These are phyloP conservation scores for Lactarius quietus DNA, from an alignment of 768 basidiomycete species.

Conservation along the genomic window DNA sequence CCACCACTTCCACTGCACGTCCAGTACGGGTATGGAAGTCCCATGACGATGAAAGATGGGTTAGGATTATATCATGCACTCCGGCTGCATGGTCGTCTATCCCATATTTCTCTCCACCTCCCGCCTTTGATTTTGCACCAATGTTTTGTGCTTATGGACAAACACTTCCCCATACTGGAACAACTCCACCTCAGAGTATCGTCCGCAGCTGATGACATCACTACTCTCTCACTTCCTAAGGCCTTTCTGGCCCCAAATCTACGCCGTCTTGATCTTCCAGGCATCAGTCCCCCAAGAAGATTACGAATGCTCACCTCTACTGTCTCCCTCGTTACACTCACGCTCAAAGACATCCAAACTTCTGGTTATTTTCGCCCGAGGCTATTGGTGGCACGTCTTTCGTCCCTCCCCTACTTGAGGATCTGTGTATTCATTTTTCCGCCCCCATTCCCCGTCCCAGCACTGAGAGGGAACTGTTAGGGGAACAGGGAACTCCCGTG, in stretches of 20 bases:
- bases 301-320: not conserved
- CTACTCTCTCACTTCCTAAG: not conserved
- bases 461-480: not conserved
- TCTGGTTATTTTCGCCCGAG: not conserved
- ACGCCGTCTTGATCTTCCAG: not conserved
- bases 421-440: not conserved
- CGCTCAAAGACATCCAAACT: not conserved
- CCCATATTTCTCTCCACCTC: not conserved
- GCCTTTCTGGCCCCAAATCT: not conserved
- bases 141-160: not conserved
- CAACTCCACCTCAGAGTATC: not conserved
- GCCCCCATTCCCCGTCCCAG: not conserved
- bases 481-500: not conserved
- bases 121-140: not conserved
- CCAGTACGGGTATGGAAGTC: not conserved
- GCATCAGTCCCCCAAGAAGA: not conserved
- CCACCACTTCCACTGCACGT: not conserved
- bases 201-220: not conserved
- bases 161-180: not conserved
- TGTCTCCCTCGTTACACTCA: not conserved
- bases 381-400: not conserved
- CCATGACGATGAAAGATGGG: not conserved
- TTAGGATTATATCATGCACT: not conserved
- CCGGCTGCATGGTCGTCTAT: not conserved
- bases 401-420: not conserved